Base-by-base conservation (phyloP, 176 grass and related monocot genomes). In the Bolboschoenus planiculmis region DNA sequence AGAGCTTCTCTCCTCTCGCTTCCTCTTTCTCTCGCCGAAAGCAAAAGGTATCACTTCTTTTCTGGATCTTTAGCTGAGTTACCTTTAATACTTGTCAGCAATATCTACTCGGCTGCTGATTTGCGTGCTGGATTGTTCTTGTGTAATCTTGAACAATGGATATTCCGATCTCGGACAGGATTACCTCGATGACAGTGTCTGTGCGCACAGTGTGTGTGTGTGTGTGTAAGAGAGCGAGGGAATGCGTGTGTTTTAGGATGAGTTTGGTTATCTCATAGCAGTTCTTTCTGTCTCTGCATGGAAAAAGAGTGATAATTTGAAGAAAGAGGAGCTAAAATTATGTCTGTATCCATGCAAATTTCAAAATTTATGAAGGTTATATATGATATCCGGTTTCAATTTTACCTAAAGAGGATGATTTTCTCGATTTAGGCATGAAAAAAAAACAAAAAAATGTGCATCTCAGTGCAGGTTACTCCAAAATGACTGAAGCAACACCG, bases 391-490 rank as follows among this genome's bases (percentile, higher is more conserved):
- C 20, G 50, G 35, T 21, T 20, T 37, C 24, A n/a, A 56, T 56
- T 57, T 34, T 79, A 34, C 10, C 26, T 57, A 36, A 2, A 50
- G 20, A 78, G 8, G 35, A 39, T 1, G 6, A 39, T 18, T 68
- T 51, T 79, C 27, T 79, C 10, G 0, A 10, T 59, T 40, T 80
- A 56, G 35, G 2, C 20, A 23, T 62, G 27, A 81, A 57, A 26
- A 73, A 10, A 14, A 33, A 6, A 44, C 1, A 75, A 3, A 21
- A 68, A 68, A 79, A 35, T n/a, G 57, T 64, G 83, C 3, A 50
- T 88, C 81, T 20, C 34, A 77, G 79, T 82, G 54, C 84, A 90
- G 90, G 67, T 16, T 87, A 37, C 81, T 87, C 88, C n/a, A 91
- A 84, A 33, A 86, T 92, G 88, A 27, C 82, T 56, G 84, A 56